A percentile compares a stretch with the other conserved stretches of the same genome.
Conservation (phyloP, 2,329 filamentous ascomycete species). For the Emydomyces testavorans region DNA sequence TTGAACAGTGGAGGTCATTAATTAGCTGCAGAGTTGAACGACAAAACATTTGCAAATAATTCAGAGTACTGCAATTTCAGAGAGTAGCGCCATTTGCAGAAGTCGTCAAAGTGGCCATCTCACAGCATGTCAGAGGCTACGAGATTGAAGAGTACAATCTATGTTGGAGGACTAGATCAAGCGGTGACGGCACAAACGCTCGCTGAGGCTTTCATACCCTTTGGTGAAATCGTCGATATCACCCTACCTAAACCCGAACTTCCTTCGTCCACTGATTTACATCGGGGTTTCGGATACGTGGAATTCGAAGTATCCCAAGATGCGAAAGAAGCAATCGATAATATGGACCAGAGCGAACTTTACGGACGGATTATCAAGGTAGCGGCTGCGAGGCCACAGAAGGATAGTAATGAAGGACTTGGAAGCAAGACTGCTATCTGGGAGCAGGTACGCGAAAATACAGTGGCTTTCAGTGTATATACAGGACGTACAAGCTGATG, state of each 20-base stretch:
- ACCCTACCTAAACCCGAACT: conserved; percentile 79
- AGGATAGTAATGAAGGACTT: conserved; percentile 73
- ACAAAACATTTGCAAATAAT: neutral
- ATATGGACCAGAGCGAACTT: conserved; percentile 95
- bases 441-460: conserved; percentile 64
- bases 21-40: too few relatives aligned
- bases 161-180: conserved; percentile 77
- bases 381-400: conserved; percentile 80
- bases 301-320: conserved; percentile 81
- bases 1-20: too few relatives aligned
- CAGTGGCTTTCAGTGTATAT: neutral
- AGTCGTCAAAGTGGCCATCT: neutral
- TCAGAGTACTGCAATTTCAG: neutral
- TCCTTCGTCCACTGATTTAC: conserved; percentile 63
- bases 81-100: conserved; percentile 11
- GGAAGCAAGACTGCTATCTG: conserved; percentile 91
- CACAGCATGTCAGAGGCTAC: conserved; percentile 63
- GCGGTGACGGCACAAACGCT: conserved; percentile 64
- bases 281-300: conserved; percentile 92
- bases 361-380: conserved; percentile 90
- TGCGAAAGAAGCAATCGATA: conserved; percentile 91
- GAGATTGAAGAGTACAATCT: conserved; percentile 81
- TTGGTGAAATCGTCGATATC: conserved; percentile 89
- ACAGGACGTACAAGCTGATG: neutral
- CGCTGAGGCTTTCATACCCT: conserved; percentile 87